Conservation (phyloP, 805 yeast species). For the Myxozyma kluyveri region DNA sequence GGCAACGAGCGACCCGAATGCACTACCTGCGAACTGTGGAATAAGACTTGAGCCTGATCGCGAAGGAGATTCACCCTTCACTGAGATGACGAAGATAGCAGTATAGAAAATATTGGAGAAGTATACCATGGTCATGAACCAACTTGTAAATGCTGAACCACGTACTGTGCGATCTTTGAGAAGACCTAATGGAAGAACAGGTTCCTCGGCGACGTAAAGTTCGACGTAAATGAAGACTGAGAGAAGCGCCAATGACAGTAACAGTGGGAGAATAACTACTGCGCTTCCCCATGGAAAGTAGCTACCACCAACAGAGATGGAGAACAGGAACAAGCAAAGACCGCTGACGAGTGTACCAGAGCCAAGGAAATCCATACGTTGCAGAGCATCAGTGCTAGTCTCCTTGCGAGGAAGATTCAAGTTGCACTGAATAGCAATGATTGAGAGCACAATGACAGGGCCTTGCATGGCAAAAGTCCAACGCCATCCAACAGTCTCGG, state of each 20-base stretch:
- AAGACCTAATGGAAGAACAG: conserved; percentile 62
- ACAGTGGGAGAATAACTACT: conserved; percentile 41
- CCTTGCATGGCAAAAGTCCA: conserved; percentile 44
- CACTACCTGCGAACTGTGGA: conserved; percentile 63
- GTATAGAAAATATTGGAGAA: conserved; percentile 63
- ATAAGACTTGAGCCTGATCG: conserved; percentile 52
- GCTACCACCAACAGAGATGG: conserved; percentile 65
- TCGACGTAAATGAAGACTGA: conserved; percentile 53
- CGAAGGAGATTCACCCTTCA: conserved; percentile 51
- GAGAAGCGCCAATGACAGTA: conserved; percentile 39
- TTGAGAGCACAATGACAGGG: conserved; percentile 41
- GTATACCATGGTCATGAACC: conserved; percentile 68
- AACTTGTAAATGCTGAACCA: conserved; percentile 63
- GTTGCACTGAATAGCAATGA: conserved; percentile 37
- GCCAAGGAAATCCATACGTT: conserved; percentile 65
- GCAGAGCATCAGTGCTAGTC: conserved; percentile 43
- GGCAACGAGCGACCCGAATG: conserved; percentile 62
- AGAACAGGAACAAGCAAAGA: conserved; percentile 55
- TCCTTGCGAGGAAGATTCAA: conserved; percentile 30
- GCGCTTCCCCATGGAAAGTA: conserved; percentile 49
- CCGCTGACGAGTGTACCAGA: conserved; percentile 56
- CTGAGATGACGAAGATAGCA: conserved; percentile 65
- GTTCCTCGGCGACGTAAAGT: conserved; percentile 52
- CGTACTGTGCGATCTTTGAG: conserved; percentile 58
- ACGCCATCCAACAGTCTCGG: conserved; percentile 63